Conservation (phyloP, 148 eudicot genomes). For the Pouteria glomerata region DNA sequence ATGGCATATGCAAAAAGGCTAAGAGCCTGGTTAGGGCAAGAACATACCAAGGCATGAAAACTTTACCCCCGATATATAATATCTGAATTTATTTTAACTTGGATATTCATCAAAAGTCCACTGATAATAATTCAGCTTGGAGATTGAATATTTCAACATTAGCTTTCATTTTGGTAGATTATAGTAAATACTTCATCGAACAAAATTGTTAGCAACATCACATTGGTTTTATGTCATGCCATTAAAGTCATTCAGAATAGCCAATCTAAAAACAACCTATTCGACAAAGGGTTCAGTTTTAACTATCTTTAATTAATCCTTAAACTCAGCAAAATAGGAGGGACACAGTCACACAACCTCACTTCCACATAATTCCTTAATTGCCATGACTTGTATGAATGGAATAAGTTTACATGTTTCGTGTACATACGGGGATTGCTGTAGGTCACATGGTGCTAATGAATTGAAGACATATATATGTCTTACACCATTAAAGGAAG, state of each 20-base stretch:
- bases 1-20: too few relatives aligned
- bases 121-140: background rate
- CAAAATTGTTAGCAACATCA: background rate
- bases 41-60: constrained; percentile 1
- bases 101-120: background rate
- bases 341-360: too few relatives aligned
- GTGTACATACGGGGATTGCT: too few relatives aligned
- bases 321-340: background rate
- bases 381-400: too few relatives aligned
- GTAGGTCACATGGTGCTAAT: too few relatives aligned
- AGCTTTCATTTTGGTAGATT: constrained; percentile 6
- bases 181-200: background rate
- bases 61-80: background rate
- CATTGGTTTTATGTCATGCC: background rate
- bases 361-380: too few relatives aligned
- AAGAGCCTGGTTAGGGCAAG: background rate
- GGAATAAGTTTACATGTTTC: too few relatives aligned
- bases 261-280: background rate
- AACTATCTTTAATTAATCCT: background rate
- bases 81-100: background rate
- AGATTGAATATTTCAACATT: background rate
- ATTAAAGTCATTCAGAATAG: background rate
- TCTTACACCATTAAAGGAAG: too few relatives aligned
- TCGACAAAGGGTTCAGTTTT: too few relatives aligned
- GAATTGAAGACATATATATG: too few relatives aligned